phyloP scores from a whole-genome alignment of 805 yeast species.

The Clavispora santaluciae region DNA sequence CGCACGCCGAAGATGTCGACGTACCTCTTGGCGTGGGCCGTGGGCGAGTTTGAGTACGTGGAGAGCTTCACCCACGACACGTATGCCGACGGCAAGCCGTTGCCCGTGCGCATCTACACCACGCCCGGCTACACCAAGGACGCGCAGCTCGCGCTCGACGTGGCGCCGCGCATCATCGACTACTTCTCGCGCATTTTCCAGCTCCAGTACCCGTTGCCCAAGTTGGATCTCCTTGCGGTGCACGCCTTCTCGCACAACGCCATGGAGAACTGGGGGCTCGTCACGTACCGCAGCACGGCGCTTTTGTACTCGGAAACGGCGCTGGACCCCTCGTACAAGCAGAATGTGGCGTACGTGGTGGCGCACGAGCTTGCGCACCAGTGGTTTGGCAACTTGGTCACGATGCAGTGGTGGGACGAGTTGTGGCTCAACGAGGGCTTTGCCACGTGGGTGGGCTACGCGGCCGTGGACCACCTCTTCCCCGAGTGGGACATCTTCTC shows the following conservation, averaged over 20 bases:
- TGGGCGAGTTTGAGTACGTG: conserved; percentile 52
- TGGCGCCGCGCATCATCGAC: conserved; percentile 48
- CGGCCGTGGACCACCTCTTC: conserved; percentile 60
- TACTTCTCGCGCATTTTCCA: conserved; percentile 46
- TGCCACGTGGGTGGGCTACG: conserved; percentile 81
- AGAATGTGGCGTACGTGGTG: conserved; percentile 76
- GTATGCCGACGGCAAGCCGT: conserved; percentile 34
- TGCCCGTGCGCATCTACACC: conserved; percentile 51
- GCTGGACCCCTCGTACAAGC: conserved; percentile 50
- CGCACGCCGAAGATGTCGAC: conserved; percentile 53
- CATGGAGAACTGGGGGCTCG: conserved; percentile 88
- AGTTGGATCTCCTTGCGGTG: conserved; percentile 73
- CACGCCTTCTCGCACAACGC: conserved; percentile 81
- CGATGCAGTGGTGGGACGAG: conserved; percentile 94
- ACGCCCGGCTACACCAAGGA: conserved; percentile 43
- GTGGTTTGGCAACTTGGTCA: conserved; percentile 86
- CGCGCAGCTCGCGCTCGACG: conserved; percentile 45
- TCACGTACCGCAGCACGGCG: conserved; percentile 59
- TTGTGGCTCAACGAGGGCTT: conserved; percentile 88
- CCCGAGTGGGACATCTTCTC: conserved; percentile 82
- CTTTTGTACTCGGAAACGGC: conserved; percentile 41
- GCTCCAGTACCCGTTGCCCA: conserved; percentile 67
- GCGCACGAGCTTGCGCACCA: conserved; percentile 88
- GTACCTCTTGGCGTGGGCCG: conserved; percentile 55
- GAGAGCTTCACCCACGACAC: conserved; percentile 39